These are phyloP conservation scores for Phytophthora fragariae DNA, from an alignment of 352 stramenopile species.

Conservation along the genomic window DNA sequence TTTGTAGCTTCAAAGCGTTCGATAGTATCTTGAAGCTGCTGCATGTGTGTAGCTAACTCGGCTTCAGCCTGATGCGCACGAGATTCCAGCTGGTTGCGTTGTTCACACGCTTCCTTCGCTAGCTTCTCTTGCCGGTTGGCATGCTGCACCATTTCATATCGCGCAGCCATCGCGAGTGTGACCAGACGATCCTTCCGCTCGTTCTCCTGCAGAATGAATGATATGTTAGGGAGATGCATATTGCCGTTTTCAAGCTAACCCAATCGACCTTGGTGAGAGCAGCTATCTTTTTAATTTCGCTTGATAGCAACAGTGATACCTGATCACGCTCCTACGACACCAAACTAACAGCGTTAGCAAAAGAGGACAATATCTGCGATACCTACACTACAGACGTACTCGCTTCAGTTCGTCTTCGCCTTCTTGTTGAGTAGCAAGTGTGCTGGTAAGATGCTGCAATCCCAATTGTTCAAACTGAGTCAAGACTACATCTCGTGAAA, in stretches of 20 bases:
- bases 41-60: constrained; percentile 43
- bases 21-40: constrained; percentile 61
- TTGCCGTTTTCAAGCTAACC: no score
- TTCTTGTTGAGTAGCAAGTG: constrained; percentile 55
- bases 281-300: constrained; percentile 84
- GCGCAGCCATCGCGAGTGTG: constrained; percentile 78
- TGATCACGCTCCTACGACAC: constrained; percentile 55
- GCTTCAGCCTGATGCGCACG: constrained; percentile 48
- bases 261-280: constrained; percentile 60
- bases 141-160: constrained; percentile 70
- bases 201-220: constrained; percentile 49
- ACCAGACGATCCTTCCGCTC: constrained; percentile 79
- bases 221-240: neutral
- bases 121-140: constrained; percentile 57
- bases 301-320: constrained; percentile 55
- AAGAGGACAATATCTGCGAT: neutral
- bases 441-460: constrained; percentile 54
- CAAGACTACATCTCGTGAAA: neutral
- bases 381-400: constrained; percentile 20
- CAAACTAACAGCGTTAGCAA: neutral
- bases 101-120: constrained; percentile 41
- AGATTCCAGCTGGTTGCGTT: constrained; percentile 29
- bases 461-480: neutral
- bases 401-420: constrained; percentile 68
- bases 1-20: constrained; percentile 52